Percentiles rank a stretch among this genome's conserved stretches.
Evolutionary conservation across 164 flowering plant species (phyloP).

Genomic region (Vitis rotundifolia): DNA sequence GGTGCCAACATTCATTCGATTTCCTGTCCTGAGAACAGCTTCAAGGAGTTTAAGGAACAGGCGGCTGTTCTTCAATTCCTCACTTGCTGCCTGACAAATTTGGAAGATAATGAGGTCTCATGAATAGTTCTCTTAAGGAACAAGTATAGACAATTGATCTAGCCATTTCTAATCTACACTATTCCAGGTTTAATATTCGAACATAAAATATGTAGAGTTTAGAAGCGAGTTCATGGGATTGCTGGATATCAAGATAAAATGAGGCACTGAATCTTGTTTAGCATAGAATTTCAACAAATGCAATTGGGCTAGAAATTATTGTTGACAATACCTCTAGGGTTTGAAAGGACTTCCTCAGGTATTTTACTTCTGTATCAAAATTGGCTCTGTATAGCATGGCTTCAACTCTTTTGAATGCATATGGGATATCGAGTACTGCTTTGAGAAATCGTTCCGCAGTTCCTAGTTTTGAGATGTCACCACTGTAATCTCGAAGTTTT

Average conservation of each 20-base stretch:
- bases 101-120: slow-evolving; percentile 10
- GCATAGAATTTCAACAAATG: background rate
- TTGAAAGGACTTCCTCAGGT: slow-evolving; percentile 77
- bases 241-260: background rate
- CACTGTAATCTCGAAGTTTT: slow-evolving; percentile 76
- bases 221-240: background rate
- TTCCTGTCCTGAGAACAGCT: slow-evolving; percentile 96
- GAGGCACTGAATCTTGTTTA: background rate
- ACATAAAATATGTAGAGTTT: background rate
- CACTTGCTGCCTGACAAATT: slow-evolving; percentile 75
- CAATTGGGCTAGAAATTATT: background rate
- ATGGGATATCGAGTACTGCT: slow-evolving; percentile 82
- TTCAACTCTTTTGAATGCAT: slow-evolving; percentile 94
- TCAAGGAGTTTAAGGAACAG: slow-evolving; percentile 92
- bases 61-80: slow-evolving; percentile 82
- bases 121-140: no score
- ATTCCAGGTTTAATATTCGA: background rate
- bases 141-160: background rate
- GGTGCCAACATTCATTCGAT: slow-evolving; percentile 97
- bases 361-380: slow-evolving; percentile 83
- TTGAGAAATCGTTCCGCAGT: slow-evolving; percentile 92
- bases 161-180: background rate
- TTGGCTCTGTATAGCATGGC: slow-evolving; percentile 94
- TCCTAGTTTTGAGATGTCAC: slow-evolving; percentile 82
- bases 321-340: slow-evolving; percentile 76